Conservation (phyloP, 495 filamentous ascomycete species). For the Cairneyella variabilis region DNA sequence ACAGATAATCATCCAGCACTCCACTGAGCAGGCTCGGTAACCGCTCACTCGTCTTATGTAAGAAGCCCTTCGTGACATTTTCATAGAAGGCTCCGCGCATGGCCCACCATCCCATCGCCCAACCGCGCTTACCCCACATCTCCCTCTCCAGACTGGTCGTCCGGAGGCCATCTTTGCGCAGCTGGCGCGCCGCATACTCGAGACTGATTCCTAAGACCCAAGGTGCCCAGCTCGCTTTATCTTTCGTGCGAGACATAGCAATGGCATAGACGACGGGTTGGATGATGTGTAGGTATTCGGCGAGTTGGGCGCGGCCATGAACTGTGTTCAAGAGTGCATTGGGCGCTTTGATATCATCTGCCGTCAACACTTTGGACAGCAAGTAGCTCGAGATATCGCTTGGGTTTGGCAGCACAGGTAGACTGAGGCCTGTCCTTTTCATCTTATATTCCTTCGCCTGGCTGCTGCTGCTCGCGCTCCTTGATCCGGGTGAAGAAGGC, state of each 20-base stretch:
- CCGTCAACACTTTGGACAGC: constrained; percentile 84
- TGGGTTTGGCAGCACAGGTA: constrained; percentile 76
- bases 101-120: constrained; percentile 90
- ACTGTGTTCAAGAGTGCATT: constrained; percentile 74
- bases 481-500: no score
- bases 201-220: constrained; percentile 86
- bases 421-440: constrained; percentile 82
- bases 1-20: constrained; percentile 92
- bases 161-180: constrained; percentile 70
- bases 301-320: constrained; percentile 65
- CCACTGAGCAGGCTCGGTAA: constrained; percentile 75
- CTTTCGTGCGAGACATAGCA: constrained; percentile 64
- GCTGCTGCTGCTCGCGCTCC: neutral
- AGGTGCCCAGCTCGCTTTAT: constrained; percentile 74
- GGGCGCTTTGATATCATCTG: constrained; percentile 93
- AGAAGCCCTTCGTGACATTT: constrained; percentile 78
- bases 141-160: constrained; percentile 83
- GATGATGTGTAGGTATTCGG: constrained; percentile 87
- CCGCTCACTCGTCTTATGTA: constrained; percentile 62
- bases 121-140: constrained; percentile 78
- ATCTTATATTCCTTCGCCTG: constrained; percentile 74
- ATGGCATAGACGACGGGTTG: constrained; percentile 86
- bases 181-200: constrained; percentile 81
- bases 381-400: constrained; percentile 81
- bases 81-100: constrained; percentile 97